Evolutionary conservation across 208 protist genomes (phyloP).

Genomic region (Trypanosomatidae sp.): DNA sequence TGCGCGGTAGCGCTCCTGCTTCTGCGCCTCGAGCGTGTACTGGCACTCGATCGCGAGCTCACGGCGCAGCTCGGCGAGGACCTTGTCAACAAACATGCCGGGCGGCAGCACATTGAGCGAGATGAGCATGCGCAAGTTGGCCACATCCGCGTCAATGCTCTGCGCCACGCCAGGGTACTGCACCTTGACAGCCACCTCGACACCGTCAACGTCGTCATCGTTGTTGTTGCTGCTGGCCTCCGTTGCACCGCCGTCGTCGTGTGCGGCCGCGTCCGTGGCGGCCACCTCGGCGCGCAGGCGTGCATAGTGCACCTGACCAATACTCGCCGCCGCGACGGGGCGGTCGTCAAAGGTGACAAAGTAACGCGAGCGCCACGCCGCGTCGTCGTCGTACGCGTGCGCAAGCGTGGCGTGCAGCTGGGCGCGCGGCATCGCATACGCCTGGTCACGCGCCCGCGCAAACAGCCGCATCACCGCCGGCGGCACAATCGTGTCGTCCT

Average conservation of each 20-base stretch:
- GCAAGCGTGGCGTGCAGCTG: conserved; percentile 49
- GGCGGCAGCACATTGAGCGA: conserved; percentile 49
- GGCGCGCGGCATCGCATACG: conserved; percentile 67
- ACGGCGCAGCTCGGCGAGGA: conserved; percentile 53
- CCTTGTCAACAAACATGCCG: conserved; percentile 76
- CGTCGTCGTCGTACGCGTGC: conserved; percentile 19
- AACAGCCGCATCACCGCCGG: conserved; percentile 63
- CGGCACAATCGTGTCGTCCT: conserved; percentile 64
- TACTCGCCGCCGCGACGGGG: conserved; percentile 92
- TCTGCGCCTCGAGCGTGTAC: conserved; percentile 51
- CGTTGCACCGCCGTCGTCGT: conserved; percentile 20
- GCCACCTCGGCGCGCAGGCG: conserved; percentile 33
- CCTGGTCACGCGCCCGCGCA: conserved; percentile 65
- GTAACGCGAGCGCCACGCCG: conserved; percentile 25
- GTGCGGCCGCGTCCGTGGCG: conserved; percentile 8
- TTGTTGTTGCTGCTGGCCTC: too few relatives aligned
- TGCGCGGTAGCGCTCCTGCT: conserved; percentile 39
- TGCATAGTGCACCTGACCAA: conserved; percentile 91
- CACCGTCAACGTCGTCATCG: conserved; percentile 10
- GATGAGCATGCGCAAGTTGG: conserved; percentile 82
- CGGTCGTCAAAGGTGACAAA: conserved; percentile 77
- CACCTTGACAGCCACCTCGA: conserved; percentile 89
- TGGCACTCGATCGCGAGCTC: conserved; percentile 56
- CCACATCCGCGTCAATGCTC: conserved; percentile 82
- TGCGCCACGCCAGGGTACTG: conserved; percentile 75